Evolutionary conservation across 805 yeast genomes (phyloP).

Genomic region (Metschnikowia gruessii): DNA sequence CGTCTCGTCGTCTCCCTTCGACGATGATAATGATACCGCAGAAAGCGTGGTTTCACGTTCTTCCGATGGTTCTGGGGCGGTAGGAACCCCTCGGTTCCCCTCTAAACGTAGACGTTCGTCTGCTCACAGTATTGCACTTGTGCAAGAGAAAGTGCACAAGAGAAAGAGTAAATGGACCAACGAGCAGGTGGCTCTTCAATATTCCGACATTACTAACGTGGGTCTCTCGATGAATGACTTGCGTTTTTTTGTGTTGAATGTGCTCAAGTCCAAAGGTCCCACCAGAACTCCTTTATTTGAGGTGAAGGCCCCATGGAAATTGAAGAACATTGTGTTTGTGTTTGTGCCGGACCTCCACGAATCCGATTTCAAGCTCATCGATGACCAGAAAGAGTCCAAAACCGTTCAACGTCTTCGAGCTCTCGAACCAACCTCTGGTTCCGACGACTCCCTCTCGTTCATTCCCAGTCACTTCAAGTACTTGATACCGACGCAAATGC

Average conservation of each 20-base stretch:
- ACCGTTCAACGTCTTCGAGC: slow-evolving; percentile 2
- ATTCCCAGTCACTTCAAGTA: slow-evolving; percentile 40
- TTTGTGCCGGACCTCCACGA: slow-evolving; percentile 63
- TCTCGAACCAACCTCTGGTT: neutral
- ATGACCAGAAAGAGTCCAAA: neutral
- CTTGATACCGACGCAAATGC: slow-evolving; percentile 52
- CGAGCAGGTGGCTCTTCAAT: slow-evolving; percentile 18
- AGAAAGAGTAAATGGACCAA: slow-evolving; percentile 33
- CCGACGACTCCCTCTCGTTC: slow-evolving; percentile 25
- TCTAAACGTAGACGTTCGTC: slow-evolving; percentile 41
- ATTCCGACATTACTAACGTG: neutral
- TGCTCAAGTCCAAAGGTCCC: slow-evolving; percentile 7
- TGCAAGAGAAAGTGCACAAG: slow-evolving; percentile 27
- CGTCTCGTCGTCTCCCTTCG: slow-evolving; percentile 24
- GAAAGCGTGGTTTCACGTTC: slow-evolving; percentile 28
- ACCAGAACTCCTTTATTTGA: slow-evolving; percentile 10
- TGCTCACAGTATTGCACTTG: slow-evolving; percentile 24
- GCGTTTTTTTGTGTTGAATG: slow-evolving; percentile 8
- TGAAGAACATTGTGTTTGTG: slow-evolving; percentile 49
- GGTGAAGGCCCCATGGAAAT: slow-evolving; percentile 12
- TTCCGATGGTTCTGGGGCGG: slow-evolving; percentile 16
- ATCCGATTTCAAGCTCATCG: slow-evolving; percentile 22
- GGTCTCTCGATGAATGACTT: slow-evolving; percentile 9
- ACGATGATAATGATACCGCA: slow-evolving; percentile 21
- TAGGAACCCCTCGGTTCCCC: neutral